Evolutionary conservation across 306 rosid genomes (phyloP), one percentile per base, ranked within the genome.

Genomic region (Abrus precatorius): DNA sequence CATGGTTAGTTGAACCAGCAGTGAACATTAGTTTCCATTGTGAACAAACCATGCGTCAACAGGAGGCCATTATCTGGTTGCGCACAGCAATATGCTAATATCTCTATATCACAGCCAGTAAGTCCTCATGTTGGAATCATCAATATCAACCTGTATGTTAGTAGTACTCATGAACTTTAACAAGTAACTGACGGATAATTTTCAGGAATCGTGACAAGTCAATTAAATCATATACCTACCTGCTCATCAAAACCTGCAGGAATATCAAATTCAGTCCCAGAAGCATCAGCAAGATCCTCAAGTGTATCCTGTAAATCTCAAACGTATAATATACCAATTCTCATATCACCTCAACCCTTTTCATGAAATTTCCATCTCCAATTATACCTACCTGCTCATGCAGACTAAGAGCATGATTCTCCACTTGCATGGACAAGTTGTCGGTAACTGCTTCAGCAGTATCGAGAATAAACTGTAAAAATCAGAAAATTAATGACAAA

Each of bases 181-280:
- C 72, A 71, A 49, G 36, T 33, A 33, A 78, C n/a, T 64, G 45
- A 71, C 47, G 69, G 59, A 61, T n/a, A 78, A 8, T 20, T 52
- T 71, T 56, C 36, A 69, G 38, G 70, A 45, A 29, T 57, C 5
- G 67, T 53, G 67, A 49, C 69, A 83, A 44, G 40, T 44, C 63
- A 63, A 74, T 72, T 73, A 62, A 74, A 63, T 69, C 69, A 38
- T 63, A 62, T 85, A 92, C 93, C 91, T 85, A 92, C 93, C 91
- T 90, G 94, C 48, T 88, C 90, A 59, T 86, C 94, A 60, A 92
- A 92, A 82, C 83, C 85, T 1, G 84, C 85, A 53, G 92, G 88
- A 60, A 92, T 88, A 75, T 88, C 97, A 61, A 88, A 92, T 53
- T 90, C 91, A 7, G 93, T 81, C 73, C 87, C 97, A 7, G 94